Conservation (phyloP, 305 asterid species). For the Fraxinus baroniana region DNA sequence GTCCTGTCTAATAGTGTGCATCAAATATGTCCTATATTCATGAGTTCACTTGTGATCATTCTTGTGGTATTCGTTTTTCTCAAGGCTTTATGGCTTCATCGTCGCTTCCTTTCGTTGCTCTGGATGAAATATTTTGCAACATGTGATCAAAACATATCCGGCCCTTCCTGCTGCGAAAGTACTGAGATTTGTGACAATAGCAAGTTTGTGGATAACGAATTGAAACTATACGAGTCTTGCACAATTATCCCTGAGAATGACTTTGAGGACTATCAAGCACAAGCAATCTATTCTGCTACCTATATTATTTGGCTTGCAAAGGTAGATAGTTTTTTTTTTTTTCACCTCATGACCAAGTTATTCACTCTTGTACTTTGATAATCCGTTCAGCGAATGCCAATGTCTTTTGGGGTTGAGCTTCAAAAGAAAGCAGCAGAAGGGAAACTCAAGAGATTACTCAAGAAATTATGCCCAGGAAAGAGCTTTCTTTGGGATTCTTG, state of each 20-base stretch:
- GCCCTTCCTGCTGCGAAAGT: conserved; percentile 22
- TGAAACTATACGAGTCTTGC: conserved; percentile 51
- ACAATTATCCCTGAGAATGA: conserved; percentile 53
- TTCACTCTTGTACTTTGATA: background rate
- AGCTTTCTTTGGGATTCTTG: conserved; percentile 56
- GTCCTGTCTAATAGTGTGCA: background rate
- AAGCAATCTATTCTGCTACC: conserved; percentile 66
- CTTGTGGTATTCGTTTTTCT: conserved; percentile 22
- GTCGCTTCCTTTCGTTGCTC: conserved; percentile 74
- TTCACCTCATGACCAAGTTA: background rate
- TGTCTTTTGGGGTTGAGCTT: conserved; percentile 43
- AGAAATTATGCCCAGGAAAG: conserved; percentile 45
- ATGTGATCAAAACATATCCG: conserved; percentile 19
- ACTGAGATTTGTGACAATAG: conserved; percentile 22
- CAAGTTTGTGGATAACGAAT: conserved; percentile 50
- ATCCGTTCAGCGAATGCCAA: conserved; percentile 56
- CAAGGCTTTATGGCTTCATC: conserved; percentile 95
- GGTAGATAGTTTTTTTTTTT: conserved; percentile 30
- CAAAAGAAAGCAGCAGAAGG: conserved; percentile 36
- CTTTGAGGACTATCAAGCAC: conserved; percentile 76
- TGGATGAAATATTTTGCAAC: conserved; percentile 58
- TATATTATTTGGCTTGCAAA: conserved; percentile 68
- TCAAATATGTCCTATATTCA: background rate
- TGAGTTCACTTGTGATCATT: conserved; percentile 1
- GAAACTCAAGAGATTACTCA: conserved; percentile 40